A percentile compares a stretch with the other conserved stretches of the same genome.
phyloP scores from a whole-genome alignment of 2,329 filamentous ascomycete genomes.

The Xylaria sp. region DNA sequence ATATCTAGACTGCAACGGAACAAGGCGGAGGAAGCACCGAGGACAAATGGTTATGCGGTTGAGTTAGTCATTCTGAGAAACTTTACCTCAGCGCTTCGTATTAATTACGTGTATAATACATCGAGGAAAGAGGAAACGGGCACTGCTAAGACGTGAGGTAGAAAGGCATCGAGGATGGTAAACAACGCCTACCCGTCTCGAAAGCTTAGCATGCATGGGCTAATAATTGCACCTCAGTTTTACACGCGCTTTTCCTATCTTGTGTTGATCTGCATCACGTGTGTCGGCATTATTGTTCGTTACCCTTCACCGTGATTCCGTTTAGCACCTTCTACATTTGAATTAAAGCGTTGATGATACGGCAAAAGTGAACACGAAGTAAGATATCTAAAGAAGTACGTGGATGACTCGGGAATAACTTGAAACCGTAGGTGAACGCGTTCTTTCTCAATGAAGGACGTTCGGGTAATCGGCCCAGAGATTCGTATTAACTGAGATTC shows the following conservation, averaged over 20 bases:
- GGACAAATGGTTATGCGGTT: conserved; percentile 4
- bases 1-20: conserved; percentile 10
- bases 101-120: conserved; percentile 22
- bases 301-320: not conserved
- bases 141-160: not conserved
- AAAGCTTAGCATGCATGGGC: not conserved
- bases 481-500: not conserved
- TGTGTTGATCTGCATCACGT: no score
- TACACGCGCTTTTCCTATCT: not conserved
- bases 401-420: not conserved
- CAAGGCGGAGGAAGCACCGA: conserved; percentile 9
- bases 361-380: not conserved
- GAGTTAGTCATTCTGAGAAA: conserved; percentile 15
- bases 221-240: conserved; percentile 2
- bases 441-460: not conserved
- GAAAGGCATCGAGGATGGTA: conserved; percentile 6
- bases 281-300: not conserved
- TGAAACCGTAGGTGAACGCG: not conserved
- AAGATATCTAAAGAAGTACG: not conserved
- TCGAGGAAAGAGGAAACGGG: not conserved
- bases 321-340: not conserved
- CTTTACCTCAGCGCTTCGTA: conserved; percentile 16
- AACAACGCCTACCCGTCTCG: not conserved
- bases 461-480: conserved; percentile 6
- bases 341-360: not conserved